Evolutionary conservation across 2,329 filamentous ascomycete species (phyloP), one percentile per base, ranked within the genome.

Genomic region (Aspergillus candidus): DNA sequence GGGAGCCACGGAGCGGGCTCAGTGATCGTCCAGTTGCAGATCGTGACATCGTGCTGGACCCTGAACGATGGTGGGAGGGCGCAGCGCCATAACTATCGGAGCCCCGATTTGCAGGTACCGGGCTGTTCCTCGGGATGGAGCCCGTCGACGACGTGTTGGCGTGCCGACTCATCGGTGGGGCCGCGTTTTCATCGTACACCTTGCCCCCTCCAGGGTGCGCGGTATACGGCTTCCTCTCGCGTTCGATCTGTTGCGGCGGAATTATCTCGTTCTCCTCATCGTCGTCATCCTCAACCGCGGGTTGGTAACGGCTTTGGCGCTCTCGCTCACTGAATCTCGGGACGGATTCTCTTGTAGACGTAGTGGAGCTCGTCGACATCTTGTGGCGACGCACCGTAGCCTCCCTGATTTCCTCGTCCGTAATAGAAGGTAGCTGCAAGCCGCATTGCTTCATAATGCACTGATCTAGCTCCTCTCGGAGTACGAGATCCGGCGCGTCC

Each of bases 141-240:
- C 50, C 34, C 4, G 55, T 52, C 6, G 59, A 61, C 50, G 57
- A 38, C 49, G 57, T 7, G 41, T 38, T 10, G 46, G 27, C 11
- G 44, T 38, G 6, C 36, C 43, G 3, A 52, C 11, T n/a, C 22
- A 27, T 27, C 4, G 22, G 22, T 27, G 22, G 22, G 10, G 22
- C 22, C 22, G 22, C 4, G 22, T 10, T 27, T 5, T 72, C 71
- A 12, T 74, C 70, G 47, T 81, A 77, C 3, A 70, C 60, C 58
- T 81, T 84, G 6, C 80, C 81, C 18, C 66, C 70, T 8, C 80
- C 80, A 12, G 79, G 78, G 17, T 76, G 74, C 1, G 75, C 76
- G 18, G 66, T 69, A 55, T 85, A 86, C 0, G 82, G 82, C 48
- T 84, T 79, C 32, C 82, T 71, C 54, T 84, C 78, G 5, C 82